Evolutionary conservation across 352 stramenopile genomes (phyloP), one percentile per base, ranked within the genome.

Genomic region (Thraustochytrium striatum): DNA sequence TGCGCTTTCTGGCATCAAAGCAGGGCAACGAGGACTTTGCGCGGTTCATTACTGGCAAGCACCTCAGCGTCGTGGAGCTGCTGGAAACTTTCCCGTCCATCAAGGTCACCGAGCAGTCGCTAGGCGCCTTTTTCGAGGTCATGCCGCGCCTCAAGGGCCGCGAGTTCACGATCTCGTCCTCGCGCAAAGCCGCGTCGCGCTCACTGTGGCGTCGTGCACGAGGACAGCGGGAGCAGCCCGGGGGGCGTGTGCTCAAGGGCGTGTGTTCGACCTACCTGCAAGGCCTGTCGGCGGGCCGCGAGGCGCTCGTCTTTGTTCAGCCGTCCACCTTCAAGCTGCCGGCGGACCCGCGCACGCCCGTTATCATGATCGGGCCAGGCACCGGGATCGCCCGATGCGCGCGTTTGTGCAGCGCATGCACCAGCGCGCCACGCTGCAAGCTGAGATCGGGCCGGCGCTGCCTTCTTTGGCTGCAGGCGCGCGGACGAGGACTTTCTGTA

Each of bases 141-240:
- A 90, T 96, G 58, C 95, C 95, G 25, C 91, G 91, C 79, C 83
- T 98, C 28, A 86, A 95, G 82, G 94, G 96, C 21, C 91, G 96
- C 7, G 97, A 97, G 83, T 99, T 98, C 86, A 98, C 96, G 11
- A 99, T 99, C 81, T 95, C 93, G 38, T 98, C 94, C 2, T 98
- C 92, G 11, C 88, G 87, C 25, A 89, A 99, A 36, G 93, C 98
- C 83, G 85, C 97, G 55, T 98, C 95, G 2, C n/a, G n/a, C n/a
- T n/a, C n/a, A n/a, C n/a, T n/a, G n/a, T n/a, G n/a, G n/a, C n/a
- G n/a, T n/a, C n/a, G n/a, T n/a, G n/a, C n/a, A n/a, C n/a, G n/a
- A n/a, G n/a, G n/a, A n/a, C n/a, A n/a, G n/a, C n/a, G n/a, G n/a
- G n/a, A n/a, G n/a, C n/a, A n/a, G n/a, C n/a, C n/a, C n/a, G n/a